Evolutionary conservation across 305 asterid species (phyloP).

Genomic region (Fraxinus sp.): DNA sequence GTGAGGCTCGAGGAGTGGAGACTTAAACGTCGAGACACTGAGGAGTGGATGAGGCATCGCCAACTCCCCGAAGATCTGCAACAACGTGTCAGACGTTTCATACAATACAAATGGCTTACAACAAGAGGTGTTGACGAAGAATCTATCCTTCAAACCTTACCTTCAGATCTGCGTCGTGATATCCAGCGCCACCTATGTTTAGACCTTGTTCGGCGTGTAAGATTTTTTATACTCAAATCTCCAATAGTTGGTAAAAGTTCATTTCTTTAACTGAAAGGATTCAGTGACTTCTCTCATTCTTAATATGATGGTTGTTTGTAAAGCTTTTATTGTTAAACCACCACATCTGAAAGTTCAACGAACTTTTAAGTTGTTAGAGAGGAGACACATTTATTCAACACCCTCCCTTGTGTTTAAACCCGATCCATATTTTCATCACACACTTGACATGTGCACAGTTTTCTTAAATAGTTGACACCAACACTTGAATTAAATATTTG

Average conservation of each 20-base stretch:
- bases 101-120: slow-evolving; percentile 73
- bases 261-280: neutral
- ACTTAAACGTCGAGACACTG: slow-evolving; percentile 70
- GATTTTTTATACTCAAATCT: slow-evolving; percentile 17
- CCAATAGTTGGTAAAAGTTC: neutral
- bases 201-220: slow-evolving; percentile 79
- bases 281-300: neutral
- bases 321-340: neutral
- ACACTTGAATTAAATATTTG: neutral
- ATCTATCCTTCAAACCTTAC: slow-evolving; percentile 55
- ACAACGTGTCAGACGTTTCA: slow-evolving; percentile 62
- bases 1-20: slow-evolving; percentile 93
- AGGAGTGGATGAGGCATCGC: slow-evolving; percentile 87
- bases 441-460: neutral
- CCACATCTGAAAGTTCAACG: neutral
- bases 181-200: slow-evolving; percentile 75
- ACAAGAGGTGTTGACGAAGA: slow-evolving; percentile 82
- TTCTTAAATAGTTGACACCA: neutral
- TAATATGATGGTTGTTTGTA: neutral
- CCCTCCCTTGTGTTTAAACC: neutral
- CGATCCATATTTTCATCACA: neutral
- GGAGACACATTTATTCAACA: neutral
- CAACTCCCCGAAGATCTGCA: slow-evolving; percentile 64
- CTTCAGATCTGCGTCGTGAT: slow-evolving; percentile 72
- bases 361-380: neutral